Base-by-base conservation (phyloP, 1,139 yeast species). In the Petasospora fabianii region DNA sequence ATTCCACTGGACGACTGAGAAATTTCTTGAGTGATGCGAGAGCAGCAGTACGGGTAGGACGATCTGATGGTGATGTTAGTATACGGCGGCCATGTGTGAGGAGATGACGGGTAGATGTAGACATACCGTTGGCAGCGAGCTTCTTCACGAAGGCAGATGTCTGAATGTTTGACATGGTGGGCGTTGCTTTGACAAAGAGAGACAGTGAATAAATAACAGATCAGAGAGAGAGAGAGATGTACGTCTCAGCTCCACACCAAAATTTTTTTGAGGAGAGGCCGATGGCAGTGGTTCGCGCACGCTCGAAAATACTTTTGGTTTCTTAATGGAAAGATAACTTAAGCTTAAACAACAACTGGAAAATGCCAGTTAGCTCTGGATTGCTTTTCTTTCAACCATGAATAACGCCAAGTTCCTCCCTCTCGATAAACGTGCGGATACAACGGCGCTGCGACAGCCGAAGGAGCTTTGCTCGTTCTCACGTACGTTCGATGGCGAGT, bases 41-140 rank as follows among this genome's bases (percentile, higher is more conserved):
- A 0, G 96, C 95, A 32, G 77, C 75, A 38, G 83, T 90, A 61
- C 97, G 72, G 2, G 82, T 77, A 12, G 73, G 74, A 44, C 85
- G 75, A 51, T 83, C 73, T 66, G 38, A 7, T 6, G 20, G 8
- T n/a, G 10, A 2, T 22, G 45, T 42, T 45, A 45, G 40, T 38
- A 5, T 4, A 15, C 11, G 6, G 10, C 16, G 13, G 18, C 15
- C 24, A 3, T 5, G 24, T 13, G 9, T n/a, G 1, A 27, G 27
- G 22, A 3, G 11, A 13, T 15, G 13, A 6, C 18, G 12, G 18
- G 12, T 10, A 14, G 21, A 6, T 21, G 4, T 27, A 3, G 3
- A 50, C 64, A 18, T 46, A 64, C 70, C 84, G 54, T 86, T 86
- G 7, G 96, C 85, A 0, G 96, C 96, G 46, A 88, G 68, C 55